Evolutionary conservation across 1,284 basidiomycete genomes (phyloP).

Genomic region (Microbotryum violaceum): DNA sequence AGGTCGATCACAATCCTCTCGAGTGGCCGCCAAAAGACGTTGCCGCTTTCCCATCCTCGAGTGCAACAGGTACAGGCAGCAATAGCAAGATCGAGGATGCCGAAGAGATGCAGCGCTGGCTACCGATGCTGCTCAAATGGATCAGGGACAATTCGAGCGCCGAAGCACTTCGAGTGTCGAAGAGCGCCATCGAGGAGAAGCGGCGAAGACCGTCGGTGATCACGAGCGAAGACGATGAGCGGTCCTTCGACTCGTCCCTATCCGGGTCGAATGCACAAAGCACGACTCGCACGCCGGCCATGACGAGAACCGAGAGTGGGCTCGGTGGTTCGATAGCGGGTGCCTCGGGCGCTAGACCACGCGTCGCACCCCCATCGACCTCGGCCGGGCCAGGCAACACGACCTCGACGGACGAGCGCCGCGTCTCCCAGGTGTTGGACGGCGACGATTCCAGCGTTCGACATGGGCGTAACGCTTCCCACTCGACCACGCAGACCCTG

Average conservation of each 20-base stretch:
- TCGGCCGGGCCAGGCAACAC: slow-evolving; percentile 47
- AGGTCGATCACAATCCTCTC: slow-evolving; percentile 73
- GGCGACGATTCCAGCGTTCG: slow-evolving; percentile 36
- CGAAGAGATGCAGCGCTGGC: slow-evolving; percentile 49
- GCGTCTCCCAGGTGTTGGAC: neutral
- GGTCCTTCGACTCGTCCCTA: neutral
- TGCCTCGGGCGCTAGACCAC: slow-evolving; percentile 40
- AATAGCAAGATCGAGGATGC: slow-evolving; percentile 43
- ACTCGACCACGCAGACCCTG: slow-evolving; percentile 38
- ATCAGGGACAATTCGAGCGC: slow-evolving; percentile 18
- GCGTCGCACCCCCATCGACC: slow-evolving; percentile 54
- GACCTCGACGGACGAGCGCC: too few species aligned
- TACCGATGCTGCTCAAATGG: slow-evolving; percentile 64
- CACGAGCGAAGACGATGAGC: neutral
- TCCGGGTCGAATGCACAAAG: neutral
- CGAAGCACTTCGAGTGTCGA: slow-evolving; percentile 11
- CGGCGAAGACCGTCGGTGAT: slow-evolving; percentile 7
- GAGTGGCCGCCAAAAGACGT: slow-evolving; percentile 64
- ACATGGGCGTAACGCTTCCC: slow-evolving; percentile 57
- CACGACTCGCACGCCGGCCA: slow-evolving; percentile 3
- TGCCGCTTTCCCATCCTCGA: slow-evolving; percentile 27
- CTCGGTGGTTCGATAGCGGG: neutral
- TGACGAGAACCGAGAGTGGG: slow-evolving; percentile 17
- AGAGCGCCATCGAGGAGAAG: slow-evolving; percentile 12
- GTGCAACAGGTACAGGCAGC: slow-evolving; percentile 13